Evolutionary conservation across 352 stramenopile species (phyloP).

Genomic region (Peronospora destructor): DNA sequence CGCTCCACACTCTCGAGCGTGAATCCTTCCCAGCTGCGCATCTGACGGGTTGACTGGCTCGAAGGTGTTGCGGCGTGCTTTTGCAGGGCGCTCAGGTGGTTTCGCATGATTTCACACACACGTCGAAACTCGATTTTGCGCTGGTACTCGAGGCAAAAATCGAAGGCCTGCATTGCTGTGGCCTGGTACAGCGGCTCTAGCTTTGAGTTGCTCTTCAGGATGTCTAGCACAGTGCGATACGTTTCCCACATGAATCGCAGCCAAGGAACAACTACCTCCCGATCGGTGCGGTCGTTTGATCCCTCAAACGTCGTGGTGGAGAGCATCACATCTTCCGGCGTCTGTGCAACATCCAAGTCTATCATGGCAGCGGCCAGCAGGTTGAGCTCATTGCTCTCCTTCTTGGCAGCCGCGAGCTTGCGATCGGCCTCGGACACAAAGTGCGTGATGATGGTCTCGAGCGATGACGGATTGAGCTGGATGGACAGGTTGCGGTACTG

Average conservation of each 20-base stretch:
- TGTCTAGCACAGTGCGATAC: constrained; percentile 96
- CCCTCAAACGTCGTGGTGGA: constrained; percentile 94
- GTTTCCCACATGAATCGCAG: constrained; percentile 97
- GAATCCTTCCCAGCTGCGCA: constrained; percentile 95
- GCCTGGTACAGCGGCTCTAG: constrained; percentile 71
- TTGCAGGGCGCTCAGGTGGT: constrained; percentile 92
- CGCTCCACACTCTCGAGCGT: constrained; percentile 92
- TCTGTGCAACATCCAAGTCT: constrained; percentile 89
- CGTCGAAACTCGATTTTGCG: constrained; percentile 94
- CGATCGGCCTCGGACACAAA: constrained; percentile 86
- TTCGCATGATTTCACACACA: constrained; percentile 95
- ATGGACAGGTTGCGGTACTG: constrained; percentile 95
- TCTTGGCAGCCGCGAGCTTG: constrained; percentile 82
- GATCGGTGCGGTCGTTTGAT: constrained; percentile 91
- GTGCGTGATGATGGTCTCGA: constrained; percentile 92
- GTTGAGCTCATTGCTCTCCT: constrained; percentile 82
- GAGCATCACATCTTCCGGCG: constrained; percentile 93
- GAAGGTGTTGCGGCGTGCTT: constrained; percentile 83
- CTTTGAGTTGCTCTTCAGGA: constrained; percentile 95
- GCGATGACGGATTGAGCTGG: constrained; percentile 91
- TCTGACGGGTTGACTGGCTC: constrained; percentile 69
- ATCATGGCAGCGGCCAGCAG: constrained; percentile 79
- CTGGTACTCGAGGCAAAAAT: constrained; percentile 81
- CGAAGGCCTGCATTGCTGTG: constrained; percentile 75
- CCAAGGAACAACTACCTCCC: constrained; percentile 88